These are phyloP conservation scores for Fusarium floridanum DNA, from an alignment of 2,329 filamentous ascomycete species.

Conservation along the genomic window DNA sequence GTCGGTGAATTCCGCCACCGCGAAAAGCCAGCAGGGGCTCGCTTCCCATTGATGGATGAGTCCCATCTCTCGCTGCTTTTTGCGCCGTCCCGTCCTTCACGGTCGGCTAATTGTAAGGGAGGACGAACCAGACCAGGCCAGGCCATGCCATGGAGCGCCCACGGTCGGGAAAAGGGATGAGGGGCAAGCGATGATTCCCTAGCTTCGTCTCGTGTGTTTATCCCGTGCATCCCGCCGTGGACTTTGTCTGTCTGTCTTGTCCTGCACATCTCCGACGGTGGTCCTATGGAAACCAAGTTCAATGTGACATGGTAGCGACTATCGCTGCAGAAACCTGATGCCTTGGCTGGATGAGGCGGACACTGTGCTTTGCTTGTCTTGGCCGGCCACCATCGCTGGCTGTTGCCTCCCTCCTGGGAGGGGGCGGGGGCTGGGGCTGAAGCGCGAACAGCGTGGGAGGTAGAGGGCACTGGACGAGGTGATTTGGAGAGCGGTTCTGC, in stretches of 20 bases:
- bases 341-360: neutral
- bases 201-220: neutral
- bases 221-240: neutral
- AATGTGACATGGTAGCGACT: conserved; percentile 14
- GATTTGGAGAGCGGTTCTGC: conserved; percentile 32
- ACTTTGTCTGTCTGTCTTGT: conserved; percentile 4
- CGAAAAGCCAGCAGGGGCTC: conserved; percentile 30
- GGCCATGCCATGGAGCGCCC: conserved; percentile 5
- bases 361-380: conserved; percentile 8
- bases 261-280: conserved; percentile 4
- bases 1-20: conserved; percentile 37
- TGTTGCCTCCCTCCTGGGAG: neutral
- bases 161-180: neutral
- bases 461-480: neutral
- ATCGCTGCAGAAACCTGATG: conserved; percentile 9
- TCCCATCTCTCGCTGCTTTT: conserved; percentile 31
- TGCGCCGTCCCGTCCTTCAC: conserved; percentile 23
- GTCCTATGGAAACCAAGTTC: conserved; percentile 29
- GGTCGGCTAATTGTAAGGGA: conserved; percentile 26
- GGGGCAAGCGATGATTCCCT: neutral
- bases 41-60: conserved; percentile 9
- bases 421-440: conserved; percentile 21
- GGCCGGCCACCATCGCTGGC: neutral
- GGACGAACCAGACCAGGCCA: conserved; percentile 2
- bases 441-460: conserved; percentile 13